Evolutionary conservation across 73 alveolate species (phyloP).

Genomic region (Tetrahymena elliotti): DNA sequence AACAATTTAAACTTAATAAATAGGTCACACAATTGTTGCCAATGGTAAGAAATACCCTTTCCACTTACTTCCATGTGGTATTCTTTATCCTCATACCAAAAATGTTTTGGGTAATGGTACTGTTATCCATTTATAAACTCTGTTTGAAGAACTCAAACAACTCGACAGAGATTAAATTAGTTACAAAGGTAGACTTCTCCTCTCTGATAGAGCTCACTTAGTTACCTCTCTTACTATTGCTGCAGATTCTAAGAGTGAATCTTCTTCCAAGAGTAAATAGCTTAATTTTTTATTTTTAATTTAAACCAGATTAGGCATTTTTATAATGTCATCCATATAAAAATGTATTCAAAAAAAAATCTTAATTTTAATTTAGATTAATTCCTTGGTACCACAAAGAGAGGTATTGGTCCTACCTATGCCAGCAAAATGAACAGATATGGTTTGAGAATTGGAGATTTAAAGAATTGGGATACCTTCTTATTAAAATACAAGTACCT

Average conservation of each 20-base stretch:
- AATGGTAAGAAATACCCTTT: constrained; percentile 83
- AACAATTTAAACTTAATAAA: background rate
- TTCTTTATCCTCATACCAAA: constrained; percentile 61
- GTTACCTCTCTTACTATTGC: constrained; percentile 40
- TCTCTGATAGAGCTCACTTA: constrained; percentile 80
- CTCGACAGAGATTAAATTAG: constrained; percentile 62
- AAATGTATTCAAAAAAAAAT: no score
- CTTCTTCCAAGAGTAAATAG: constrained; percentile 23
- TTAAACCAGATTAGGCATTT: background rate
- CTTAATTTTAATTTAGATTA: background rate
- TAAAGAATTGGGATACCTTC: constrained; percentile 72
- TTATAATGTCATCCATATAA: background rate
- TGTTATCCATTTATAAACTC: constrained; percentile 68
- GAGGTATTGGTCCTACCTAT: constrained; percentile 96
- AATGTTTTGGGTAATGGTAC: constrained; percentile 95
- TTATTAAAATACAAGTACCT: constrained; percentile 45
- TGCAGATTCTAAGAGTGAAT: constrained; percentile 39
- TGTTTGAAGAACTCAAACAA: constrained; percentile 60
- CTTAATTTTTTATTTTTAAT: background rate
- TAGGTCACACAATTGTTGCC: constrained; percentile 79
- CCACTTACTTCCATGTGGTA: constrained; percentile 95
- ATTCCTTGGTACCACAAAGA: constrained; percentile 83
- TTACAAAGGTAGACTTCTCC: constrained; percentile 50
- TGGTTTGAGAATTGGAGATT: constrained; percentile 87
- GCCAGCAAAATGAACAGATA: constrained; percentile 78